These are phyloP conservation scores for Clavulina sp. DNA, from an alignment of 768 basidiomycete genomes.

Conservation along the genomic window DNA sequence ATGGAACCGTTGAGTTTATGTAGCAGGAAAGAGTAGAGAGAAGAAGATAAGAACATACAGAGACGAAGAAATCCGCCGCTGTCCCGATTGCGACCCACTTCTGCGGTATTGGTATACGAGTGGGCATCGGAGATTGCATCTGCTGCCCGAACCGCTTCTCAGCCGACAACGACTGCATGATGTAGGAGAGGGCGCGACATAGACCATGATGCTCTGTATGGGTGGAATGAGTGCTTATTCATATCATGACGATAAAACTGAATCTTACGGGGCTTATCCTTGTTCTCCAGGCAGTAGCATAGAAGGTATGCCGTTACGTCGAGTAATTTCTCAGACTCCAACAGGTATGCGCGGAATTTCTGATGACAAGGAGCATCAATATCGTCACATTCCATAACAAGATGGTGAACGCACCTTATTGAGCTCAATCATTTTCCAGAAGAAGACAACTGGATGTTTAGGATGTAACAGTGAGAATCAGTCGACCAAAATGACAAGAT, in stretches of 20 bases:
- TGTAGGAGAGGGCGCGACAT: conserved; percentile 76
- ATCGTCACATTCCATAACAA: not conserved
- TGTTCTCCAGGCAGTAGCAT: conserved; percentile 70
- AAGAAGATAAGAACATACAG: conserved; percentile 29
- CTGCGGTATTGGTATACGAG: conserved; percentile 42
- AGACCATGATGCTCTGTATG: conserved; percentile 76
- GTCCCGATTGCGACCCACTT: conserved; percentile 64
- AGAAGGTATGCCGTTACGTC: conserved; percentile 66
- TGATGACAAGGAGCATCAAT: conserved; percentile 18
- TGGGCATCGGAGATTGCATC: conserved; percentile 37
- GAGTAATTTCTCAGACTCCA: conserved; percentile 64
- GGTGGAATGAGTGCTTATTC: not conserved
- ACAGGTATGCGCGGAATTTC: conserved; percentile 76
- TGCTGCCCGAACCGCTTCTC: conserved; percentile 61
- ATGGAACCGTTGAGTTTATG: not conserved
- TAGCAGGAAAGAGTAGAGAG: not conserved
- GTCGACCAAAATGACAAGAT: not conserved
- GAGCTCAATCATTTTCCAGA: conserved; percentile 85
- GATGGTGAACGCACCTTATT: conserved; percentile 50
- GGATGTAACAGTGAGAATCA: conserved; percentile 4
- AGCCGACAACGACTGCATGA: conserved; percentile 79
- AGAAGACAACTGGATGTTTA: conserved; percentile 38
- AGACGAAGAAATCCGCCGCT: conserved; percentile 74
- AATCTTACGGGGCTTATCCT: conserved; percentile 75
- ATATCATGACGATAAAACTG: not conserved